Percentiles rank a stretch among this genome's conserved stretches.
Evolutionary conservation across 225 moss, liverwort and hornwort species (phyloP).

Genomic region (Physcomitrium patens): DNA sequence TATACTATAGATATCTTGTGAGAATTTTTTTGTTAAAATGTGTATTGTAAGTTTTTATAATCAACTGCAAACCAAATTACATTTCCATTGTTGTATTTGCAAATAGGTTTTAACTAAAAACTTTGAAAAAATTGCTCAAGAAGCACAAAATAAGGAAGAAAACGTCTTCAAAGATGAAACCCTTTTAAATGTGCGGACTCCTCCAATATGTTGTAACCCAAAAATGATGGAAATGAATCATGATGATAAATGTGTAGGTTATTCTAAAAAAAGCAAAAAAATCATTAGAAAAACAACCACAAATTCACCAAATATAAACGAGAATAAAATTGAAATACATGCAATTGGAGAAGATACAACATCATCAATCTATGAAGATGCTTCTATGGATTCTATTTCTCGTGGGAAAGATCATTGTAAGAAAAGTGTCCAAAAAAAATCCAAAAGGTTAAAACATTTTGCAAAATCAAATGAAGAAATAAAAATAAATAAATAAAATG

Average conservation of each 20-base stretch:
- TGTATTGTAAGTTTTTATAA: too few species aligned
- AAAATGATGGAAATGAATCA: conserved; percentile 25
- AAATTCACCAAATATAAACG: not conserved
- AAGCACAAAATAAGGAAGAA: conserved; percentile 29
- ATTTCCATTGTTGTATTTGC: too few species aligned
- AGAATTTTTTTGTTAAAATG: too few species aligned
- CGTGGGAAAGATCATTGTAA: too few species aligned
- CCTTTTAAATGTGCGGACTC: not conserved
- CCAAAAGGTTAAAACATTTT: too few species aligned
- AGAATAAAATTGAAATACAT: not conserved
- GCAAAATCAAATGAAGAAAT: too few species aligned
- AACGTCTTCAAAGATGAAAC: not conserved
- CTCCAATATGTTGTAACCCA: conserved; percentile 9
- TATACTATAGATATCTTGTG: too few species aligned
- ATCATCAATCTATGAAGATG: conserved; percentile 6
- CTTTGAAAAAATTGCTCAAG: conserved; percentile 64
- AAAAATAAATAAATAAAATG: too few species aligned
- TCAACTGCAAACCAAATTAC: too few species aligned
- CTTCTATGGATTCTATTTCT: too few species aligned
- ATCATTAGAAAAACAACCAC: conserved; percentile 32
- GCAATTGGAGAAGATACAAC: not conserved
- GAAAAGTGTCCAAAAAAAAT: too few species aligned
- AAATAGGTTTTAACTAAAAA: conserved; percentile 68
- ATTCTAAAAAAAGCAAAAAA: conserved; percentile 12
- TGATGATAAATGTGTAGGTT: conserved; percentile 27